Evolutionary conservation across 257 asterid species (phyloP).

Genomic region (Solanum paucissectum): DNA sequence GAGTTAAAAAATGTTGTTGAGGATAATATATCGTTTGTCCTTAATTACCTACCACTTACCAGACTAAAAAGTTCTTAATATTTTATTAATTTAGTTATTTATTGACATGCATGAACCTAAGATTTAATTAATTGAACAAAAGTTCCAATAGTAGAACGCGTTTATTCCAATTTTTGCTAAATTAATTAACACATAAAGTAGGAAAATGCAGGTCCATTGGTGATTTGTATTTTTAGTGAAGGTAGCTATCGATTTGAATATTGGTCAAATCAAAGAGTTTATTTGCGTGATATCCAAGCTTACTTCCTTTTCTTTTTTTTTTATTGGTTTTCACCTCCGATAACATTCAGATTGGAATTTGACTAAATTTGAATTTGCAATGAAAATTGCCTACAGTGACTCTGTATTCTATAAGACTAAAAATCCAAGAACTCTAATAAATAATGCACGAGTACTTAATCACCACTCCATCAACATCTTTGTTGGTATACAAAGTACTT

Average conservation of each 20-base stretch:
- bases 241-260: not conserved
- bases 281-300: not conserved
- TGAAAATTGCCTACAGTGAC: accelerated
- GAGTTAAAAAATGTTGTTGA: not conserved
- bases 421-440: accelerated
- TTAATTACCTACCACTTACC: not conserved
- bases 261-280: not conserved
- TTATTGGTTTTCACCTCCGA: not conserved
- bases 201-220: not conserved
- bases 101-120: not conserved
- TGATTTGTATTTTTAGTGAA: not conserved
- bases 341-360: accelerated
- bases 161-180: not conserved
- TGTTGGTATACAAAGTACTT: not conserved
- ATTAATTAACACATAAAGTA: not conserved
- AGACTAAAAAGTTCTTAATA: not conserved
- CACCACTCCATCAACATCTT: not conserved
- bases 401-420: not conserved
- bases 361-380: not conserved
- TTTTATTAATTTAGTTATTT: not conserved
- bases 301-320: not conserved
- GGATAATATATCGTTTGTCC: not conserved
- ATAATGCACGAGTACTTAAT: not conserved
- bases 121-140: not conserved
- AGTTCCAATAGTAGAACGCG: not conserved